Conservation (phyloP, 768 basidiomycete species). For the Pulveroboletus sp. region DNA sequence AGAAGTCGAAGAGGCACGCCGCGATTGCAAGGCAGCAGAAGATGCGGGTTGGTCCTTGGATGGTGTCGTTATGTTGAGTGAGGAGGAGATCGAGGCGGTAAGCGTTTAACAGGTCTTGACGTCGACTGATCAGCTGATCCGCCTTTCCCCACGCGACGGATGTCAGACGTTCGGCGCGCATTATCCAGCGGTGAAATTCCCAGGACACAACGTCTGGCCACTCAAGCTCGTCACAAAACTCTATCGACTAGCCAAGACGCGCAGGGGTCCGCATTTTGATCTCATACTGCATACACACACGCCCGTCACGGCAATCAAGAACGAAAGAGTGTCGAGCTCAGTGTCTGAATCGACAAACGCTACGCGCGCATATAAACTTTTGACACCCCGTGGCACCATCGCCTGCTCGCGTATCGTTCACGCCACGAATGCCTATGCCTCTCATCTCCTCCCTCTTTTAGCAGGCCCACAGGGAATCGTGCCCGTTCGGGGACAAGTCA, state of each 20-base stretch:
- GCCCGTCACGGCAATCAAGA: slow-evolving; percentile 49
- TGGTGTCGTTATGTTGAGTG: slow-evolving; percentile 42
- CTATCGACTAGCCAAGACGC: slow-evolving; percentile 40
- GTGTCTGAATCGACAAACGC: not conserved
- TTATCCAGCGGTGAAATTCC: slow-evolving; percentile 48
- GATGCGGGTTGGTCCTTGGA: slow-evolving; percentile 46
- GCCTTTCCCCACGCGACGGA: too few relatives aligned
- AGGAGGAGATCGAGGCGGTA: slow-evolving; percentile 47
- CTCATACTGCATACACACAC: slow-evolving; percentile 70
- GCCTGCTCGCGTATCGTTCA: slow-evolving; percentile 66
- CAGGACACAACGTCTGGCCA: slow-evolving; percentile 70
- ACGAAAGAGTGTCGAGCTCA: not conserved
- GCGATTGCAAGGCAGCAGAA: slow-evolving; percentile 51
- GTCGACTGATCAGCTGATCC: not conserved
- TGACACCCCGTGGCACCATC: slow-evolving; percentile 64
- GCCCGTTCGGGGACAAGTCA: slow-evolving; percentile 69
- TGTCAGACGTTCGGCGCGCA: slow-evolving; percentile 32
- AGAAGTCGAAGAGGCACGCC: slow-evolving; percentile 35
- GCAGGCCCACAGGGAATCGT: slow-evolving; percentile 50
- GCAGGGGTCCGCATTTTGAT: slow-evolving; percentile 28
- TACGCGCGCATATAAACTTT: slow-evolving; percentile 9
- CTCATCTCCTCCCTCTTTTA: slow-evolving; percentile 70
- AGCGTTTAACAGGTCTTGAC: slow-evolving; percentile 3
- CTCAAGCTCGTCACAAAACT: slow-evolving; percentile 74
- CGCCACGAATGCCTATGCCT: slow-evolving; percentile 82